These are phyloP conservation scores for Cyberlindnera subsufficiens DNA, from an alignment of 805 yeast species.

Conservation along the genomic window DNA sequence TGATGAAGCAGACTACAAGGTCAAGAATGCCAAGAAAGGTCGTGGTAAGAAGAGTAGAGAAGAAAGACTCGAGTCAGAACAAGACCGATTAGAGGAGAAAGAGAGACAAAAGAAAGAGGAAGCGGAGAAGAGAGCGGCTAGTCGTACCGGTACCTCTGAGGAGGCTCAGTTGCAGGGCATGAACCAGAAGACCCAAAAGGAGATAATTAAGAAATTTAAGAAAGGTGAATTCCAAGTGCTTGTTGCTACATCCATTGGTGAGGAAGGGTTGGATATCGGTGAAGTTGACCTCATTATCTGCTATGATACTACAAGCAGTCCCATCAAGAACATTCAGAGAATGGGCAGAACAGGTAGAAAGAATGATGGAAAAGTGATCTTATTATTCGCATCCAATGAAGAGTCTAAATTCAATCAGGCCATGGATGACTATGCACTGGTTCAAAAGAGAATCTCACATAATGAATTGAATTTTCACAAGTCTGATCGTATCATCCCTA, in stretches of 20 bases:
- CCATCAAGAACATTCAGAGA: slow-evolving; percentile 88
- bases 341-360: slow-evolving; percentile 99
- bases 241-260: slow-evolving; percentile 97
- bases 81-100: slow-evolving; percentile 24
- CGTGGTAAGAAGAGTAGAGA: slow-evolving; percentile 32
- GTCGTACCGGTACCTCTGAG: slow-evolving; percentile 60
- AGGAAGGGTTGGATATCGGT: slow-evolving; percentile 97
- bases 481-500: slow-evolving; percentile 68
- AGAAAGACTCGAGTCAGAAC: slow-evolving; percentile 28
- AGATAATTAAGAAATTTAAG: slow-evolving; percentile 68
- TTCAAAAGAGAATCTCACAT: slow-evolving; percentile 63
- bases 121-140: slow-evolving; percentile 28
- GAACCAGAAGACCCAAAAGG: slow-evolving; percentile 86
- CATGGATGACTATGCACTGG: slow-evolving; percentile 72
- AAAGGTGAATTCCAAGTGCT: slow-evolving; percentile 68
- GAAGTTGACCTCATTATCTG: slow-evolving; percentile 93
- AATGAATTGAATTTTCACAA: slow-evolving; percentile 37
- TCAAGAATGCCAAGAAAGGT: slow-evolving; percentile 39
- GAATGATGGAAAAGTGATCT: slow-evolving; percentile 75
- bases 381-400: slow-evolving; percentile 75
- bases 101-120: slow-evolving; percentile 27
- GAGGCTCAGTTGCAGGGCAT: slow-evolving; percentile 77
- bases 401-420: slow-evolving; percentile 75
- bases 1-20: slow-evolving; percentile 46
- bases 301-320: slow-evolving; percentile 89